Evolutionary conservation across 129 eudicot species (phyloP).

Genomic region (Escallonia herrerae): DNA sequence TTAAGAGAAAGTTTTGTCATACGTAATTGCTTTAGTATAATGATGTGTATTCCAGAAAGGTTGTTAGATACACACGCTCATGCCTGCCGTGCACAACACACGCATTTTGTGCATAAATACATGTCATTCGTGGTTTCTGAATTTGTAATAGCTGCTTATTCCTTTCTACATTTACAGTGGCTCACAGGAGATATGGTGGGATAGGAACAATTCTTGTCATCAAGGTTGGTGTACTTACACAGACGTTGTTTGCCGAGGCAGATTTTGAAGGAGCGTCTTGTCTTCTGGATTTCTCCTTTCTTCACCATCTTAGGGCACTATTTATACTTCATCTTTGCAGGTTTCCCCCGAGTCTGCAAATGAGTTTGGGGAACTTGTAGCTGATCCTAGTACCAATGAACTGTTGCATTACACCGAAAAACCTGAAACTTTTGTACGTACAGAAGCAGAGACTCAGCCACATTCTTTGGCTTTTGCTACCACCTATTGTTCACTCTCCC

Average conservation of each 20-base stretch:
- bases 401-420: slow-evolving; percentile 94
- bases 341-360: slow-evolving; percentile 94
- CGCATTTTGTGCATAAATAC: too few species aligned
- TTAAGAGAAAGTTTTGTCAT: too few species aligned
- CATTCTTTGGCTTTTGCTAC: slow-evolving; percentile 4
- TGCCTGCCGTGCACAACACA: too few species aligned
- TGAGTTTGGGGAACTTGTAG: slow-evolving; percentile 91
- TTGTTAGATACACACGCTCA: too few species aligned
- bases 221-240: slow-evolving; percentile 44
- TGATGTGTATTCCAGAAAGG: too few species aligned
- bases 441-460: slow-evolving; percentile 11
- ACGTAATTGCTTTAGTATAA: too few species aligned
- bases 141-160: background rate
- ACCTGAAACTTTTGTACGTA: slow-evolving; percentile 96
- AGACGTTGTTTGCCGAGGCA: background rate
- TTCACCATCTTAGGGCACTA: background rate
- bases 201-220: slow-evolving; percentile 91
- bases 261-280: background rate
- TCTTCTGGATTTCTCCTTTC: background rate
- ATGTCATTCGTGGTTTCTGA: background rate
- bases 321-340: slow-evolving; percentile 21
- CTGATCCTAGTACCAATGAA: slow-evolving; percentile 82
- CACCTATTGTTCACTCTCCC: background rate
- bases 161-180: slow-evolving; percentile 45
- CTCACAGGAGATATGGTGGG: slow-evolving; percentile 87